These are phyloP conservation scores for Rhododendron mucronatum DNA, from an alignment of 148 eudicot species.

Conservation along the genomic window DNA sequence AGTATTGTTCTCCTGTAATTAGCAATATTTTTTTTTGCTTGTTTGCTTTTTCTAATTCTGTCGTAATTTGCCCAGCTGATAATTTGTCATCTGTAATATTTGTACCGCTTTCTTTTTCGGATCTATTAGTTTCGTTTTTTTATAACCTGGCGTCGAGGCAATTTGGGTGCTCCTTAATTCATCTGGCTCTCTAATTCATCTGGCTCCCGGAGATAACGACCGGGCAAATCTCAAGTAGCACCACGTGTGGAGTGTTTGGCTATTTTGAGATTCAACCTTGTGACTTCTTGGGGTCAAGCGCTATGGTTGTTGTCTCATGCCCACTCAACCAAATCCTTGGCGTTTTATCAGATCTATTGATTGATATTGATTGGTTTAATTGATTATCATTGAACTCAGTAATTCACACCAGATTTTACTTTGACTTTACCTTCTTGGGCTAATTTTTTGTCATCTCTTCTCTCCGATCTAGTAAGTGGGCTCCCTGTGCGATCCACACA, in stretches of 20 bases:
- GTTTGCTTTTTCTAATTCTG: not conserved
- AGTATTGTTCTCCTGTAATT: not conserved
- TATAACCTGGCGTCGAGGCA: not conserved
- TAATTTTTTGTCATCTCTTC: not conserved
- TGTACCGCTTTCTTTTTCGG: not conserved
- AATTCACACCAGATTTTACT: not conserved
- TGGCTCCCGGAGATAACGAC: too few species aligned
- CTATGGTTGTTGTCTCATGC: too few species aligned
- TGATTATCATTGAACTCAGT: not conserved
- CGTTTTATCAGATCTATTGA: too few species aligned
- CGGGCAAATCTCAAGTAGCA: too few species aligned
- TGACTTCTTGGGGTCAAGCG: too few species aligned
- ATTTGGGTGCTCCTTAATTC: too few species aligned
- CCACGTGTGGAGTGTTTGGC: too few species aligned
- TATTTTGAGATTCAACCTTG: too few species aligned
- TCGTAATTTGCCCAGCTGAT: not conserved
- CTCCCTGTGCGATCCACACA: too few species aligned
- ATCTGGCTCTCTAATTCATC: not conserved
- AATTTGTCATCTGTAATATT: not conserved
- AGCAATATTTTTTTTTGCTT: not conserved
- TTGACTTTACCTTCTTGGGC: not conserved
- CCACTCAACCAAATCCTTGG: too few species aligned
- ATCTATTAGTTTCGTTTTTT: not conserved
- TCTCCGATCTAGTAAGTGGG: not conserved
- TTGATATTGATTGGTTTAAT: too few species aligned